Percentiles rank a stretch among this genome's conserved stretches.
phyloP scores from a whole-genome alignment of 225 moss, liverwort and hornwort species.

The Thuidium tamariscinum region DNA sequence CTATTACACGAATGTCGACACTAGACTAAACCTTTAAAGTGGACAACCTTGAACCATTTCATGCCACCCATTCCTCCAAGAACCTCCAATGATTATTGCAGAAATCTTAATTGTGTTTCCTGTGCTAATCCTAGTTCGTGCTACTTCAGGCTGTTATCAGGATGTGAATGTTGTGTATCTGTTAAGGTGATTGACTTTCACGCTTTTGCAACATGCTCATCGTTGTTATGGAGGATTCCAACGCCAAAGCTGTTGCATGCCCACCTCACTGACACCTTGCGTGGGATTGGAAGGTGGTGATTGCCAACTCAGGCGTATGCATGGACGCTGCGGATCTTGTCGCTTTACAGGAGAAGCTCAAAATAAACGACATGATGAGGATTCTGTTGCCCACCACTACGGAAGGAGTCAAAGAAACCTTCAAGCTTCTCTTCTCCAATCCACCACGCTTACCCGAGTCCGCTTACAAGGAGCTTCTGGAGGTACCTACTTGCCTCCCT shows the following conservation, averaged over 20 bases:
- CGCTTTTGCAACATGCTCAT: background rate
- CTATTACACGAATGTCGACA: background rate
- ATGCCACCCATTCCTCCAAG: background rate
- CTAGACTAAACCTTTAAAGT: no score
- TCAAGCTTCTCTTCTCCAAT: background rate
- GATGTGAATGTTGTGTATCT: background rate
- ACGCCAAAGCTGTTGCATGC: background rate
- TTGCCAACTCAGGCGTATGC: conserved; percentile 43
- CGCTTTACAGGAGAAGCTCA: background rate
- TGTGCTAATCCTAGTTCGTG: no score
- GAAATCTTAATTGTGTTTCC: background rate
- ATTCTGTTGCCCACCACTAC: conserved; percentile 30
- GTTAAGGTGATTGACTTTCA: background rate
- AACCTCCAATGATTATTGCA: no score
- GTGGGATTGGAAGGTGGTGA: conserved; percentile 24
- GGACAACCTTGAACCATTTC: no score
- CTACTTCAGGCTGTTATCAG: background rate
- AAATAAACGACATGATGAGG: background rate
- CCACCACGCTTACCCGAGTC: background rate
- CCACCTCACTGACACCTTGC: background rate
- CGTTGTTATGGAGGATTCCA: background rate
- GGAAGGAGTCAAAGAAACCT: background rate
- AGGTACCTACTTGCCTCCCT: background rate
- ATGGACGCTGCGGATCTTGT: conserved; percentile 20
- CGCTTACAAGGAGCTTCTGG: conserved; percentile 6